phyloP scores from a whole-genome alignment of 2,329 filamentous ascomycete species.

The Diplodia intermedia region DNA sequence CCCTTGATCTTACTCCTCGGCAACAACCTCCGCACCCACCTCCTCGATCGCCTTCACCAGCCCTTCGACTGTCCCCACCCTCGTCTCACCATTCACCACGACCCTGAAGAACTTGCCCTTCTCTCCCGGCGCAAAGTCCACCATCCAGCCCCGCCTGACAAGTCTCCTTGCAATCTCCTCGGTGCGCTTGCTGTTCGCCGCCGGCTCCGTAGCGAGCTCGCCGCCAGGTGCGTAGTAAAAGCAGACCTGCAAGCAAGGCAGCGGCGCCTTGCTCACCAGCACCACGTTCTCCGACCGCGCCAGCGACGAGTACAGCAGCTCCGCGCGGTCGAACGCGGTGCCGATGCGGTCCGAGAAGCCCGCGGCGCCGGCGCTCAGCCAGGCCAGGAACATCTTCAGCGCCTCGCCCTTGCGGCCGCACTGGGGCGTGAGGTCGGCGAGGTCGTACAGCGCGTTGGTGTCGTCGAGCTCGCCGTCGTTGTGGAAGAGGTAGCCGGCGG shows the following conservation, averaged over 20 bases:
- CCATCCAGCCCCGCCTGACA: constrained; percentile 69
- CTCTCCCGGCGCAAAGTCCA: constrained; percentile 69
- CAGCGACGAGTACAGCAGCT: constrained; percentile 70
- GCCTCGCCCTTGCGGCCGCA: constrained; percentile 87
- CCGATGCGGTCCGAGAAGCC: constrained; percentile 73
- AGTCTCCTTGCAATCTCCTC: constrained; percentile 61
- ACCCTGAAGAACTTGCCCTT: constrained; percentile 72
- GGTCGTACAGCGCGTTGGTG: constrained; percentile 72
- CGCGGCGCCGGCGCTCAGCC: constrained; percentile 83
- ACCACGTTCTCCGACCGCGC: constrained; percentile 65
- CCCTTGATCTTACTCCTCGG: neutral
- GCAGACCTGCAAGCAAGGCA: constrained; percentile 91
- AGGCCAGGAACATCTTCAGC: constrained; percentile 85
- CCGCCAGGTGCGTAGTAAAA: constrained; percentile 80
- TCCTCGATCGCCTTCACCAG: constrained; percentile 66
- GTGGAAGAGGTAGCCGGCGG: constrained; percentile 74
- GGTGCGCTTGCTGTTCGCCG: constrained; percentile 63
- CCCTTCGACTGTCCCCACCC: constrained; percentile 66
- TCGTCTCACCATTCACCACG: constrained; percentile 70
- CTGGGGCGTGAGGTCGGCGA: constrained; percentile 91
- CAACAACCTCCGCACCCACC: constrained; percentile 43
- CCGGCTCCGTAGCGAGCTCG: constrained; percentile 52
- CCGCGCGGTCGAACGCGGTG: constrained; percentile 73
- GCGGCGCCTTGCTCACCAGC: constrained; percentile 72
- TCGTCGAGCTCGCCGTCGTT: constrained; percentile 46